Evolutionary conservation across 2,329 filamentous ascomycete species (phyloP), one percentile per base, ranked within the genome.

Genomic region (Fusarium aywerte): DNA sequence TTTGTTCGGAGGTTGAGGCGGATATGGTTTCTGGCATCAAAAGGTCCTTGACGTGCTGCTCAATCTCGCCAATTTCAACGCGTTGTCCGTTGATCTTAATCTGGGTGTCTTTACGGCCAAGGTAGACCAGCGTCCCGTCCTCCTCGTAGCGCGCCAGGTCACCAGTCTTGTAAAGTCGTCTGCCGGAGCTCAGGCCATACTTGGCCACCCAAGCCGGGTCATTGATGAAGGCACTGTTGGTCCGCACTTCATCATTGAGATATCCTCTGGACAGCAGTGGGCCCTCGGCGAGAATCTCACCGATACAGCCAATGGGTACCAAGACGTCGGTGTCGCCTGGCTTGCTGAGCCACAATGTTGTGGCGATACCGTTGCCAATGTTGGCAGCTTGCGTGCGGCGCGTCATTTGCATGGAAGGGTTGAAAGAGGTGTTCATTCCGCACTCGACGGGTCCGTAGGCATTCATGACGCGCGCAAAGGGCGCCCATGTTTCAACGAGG

Each of bases 21-120:
- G 33, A 49, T 49, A 36, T 48, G 31, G 44, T 36, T 48, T 48
- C 35, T 51, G 35, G 27, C 35, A 40, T 40, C 25, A 51, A 51
- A 38, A 51, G 36, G 38, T 49, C 25, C 18, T 51, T 29, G 25
- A 40, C 18, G 39, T 40, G 29, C 25, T 56, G 53, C 43, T 56
- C 53, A 27, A 56, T 4, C 61, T 73, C 68, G 8, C 64, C 69
- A n/a, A 84, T 76, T 75, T 84, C 88, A 49, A 86, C 78, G 47
- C 85, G 75, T 62, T 82, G 87, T 25, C 88, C 88, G 25, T 81
- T 80, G 13, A 88, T 74, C 72, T 89, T 89, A 48, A 88, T 80
- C 38, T 52, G 49, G 11, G 21, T 27, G 23, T 49, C 53, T 15
- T 40, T 56, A 35, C 53, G 53, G 33, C 84, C 85, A 36, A 84